Percentiles rank a stretch among this genome's conserved stretches.
Evolutionary conservation across 305 asterid species (phyloP).

Genomic region (Fraxinus xanthoxyloides): DNA sequence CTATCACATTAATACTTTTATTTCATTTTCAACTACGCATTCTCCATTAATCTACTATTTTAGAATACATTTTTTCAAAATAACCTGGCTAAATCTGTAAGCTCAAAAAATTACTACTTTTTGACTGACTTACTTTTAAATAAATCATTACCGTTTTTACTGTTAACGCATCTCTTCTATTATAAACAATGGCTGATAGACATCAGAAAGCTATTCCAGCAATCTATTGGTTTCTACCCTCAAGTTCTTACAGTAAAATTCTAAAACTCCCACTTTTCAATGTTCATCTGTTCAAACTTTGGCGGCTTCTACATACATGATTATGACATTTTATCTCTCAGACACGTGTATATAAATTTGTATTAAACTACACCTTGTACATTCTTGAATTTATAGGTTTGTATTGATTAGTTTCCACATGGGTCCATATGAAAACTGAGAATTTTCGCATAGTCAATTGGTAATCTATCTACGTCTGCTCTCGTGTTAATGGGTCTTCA

Average conservation of each 20-base stretch:
- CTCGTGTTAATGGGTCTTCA: conserved; percentile 16
- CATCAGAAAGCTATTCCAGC: not conserved
- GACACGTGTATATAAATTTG: not conserved
- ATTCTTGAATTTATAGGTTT: not conserved
- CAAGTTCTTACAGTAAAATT: not conserved
- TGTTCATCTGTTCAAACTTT: conserved; percentile 21
- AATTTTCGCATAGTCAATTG: conserved; percentile 23
- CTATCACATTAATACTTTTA: no score
- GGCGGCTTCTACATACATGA: conserved; percentile 30
- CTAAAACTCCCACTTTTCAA: conserved; percentile 6
- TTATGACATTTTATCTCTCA: not conserved
- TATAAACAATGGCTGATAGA: not conserved
- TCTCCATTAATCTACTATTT: no score
- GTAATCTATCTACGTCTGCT: conserved; percentile 16
- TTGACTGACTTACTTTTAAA: not conserved
- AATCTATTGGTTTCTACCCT: not conserved
- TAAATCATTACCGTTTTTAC: not conserved
- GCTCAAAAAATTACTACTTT: not conserved
- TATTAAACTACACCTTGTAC: not conserved
- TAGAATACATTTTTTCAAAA: no score
- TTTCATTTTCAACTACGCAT: no score
- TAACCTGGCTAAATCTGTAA: no score
- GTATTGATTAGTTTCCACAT: conserved; percentile 14
- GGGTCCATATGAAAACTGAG: conserved; percentile 30
- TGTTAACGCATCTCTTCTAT: not conserved